Evolutionary conservation across 306 rosid genomes (phyloP).

Genomic region (Amphicarpaea edgeworthii): DNA sequence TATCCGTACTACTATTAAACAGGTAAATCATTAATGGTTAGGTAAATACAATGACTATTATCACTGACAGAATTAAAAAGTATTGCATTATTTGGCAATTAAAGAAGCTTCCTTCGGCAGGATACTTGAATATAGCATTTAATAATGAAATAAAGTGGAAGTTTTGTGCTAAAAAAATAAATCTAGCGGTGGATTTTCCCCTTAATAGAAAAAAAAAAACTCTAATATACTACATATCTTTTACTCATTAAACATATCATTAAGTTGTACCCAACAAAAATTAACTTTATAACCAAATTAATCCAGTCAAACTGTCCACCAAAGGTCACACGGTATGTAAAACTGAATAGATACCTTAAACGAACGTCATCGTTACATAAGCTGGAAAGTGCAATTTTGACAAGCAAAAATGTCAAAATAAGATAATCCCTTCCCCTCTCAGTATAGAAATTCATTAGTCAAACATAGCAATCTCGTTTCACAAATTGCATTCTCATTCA

Average conservation of each 20-base stretch:
- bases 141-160: too few species aligned
- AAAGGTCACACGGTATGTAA: too few species aligned
- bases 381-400: conserved; percentile 32
- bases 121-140: too few species aligned
- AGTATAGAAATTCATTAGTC: conserved; percentile 21
- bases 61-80: not conserved
- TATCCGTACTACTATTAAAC: not conserved
- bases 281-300: too few species aligned
- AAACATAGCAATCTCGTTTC: conserved; percentile 8
- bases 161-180: too few species aligned
- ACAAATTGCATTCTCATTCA: conserved; percentile 36
- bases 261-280: too few species aligned
- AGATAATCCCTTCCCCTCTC: not conserved
- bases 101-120: not conserved
- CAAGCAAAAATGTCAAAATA: conserved; percentile 1
- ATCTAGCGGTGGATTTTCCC: too few species aligned
- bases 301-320: too few species aligned
- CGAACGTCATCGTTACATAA: not conserved
- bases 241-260: too few species aligned
- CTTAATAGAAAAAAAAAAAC: too few species aligned
- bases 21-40: not conserved
- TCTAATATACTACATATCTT: too few species aligned
- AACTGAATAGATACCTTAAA: not conserved
- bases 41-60: not conserved
- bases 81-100: not conserved